Base-by-base conservation (phyloP, 1,284 basidiomycete species). In the Malassezia nana region DNA sequence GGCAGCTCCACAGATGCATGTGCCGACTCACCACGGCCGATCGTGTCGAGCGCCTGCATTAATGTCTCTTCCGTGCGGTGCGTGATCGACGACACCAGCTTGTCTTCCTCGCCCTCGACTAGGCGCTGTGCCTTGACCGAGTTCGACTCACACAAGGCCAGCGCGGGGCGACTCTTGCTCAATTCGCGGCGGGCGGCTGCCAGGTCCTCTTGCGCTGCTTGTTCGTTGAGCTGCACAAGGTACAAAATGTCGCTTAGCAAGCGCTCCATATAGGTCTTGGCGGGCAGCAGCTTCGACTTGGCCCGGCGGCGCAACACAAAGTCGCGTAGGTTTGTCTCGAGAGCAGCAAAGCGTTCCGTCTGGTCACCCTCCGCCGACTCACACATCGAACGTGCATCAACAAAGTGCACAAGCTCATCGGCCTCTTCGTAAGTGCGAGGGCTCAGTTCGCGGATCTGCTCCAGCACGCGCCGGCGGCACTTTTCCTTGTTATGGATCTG, bases 241-340 rank as follows among this genome's bases (percentile, higher is more conserved):
- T 94, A 79, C 60, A 89, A 85, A 39, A 98, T 79, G 73, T 98
- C 94, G 50, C 83, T 80, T 49, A 98, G 81, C 18, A 98, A 80
- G 67, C 95, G 86, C 58, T 82, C 81, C 55, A 98, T 81, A 76
- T 94, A 98, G 16, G 89, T 94, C 62, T 87, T 84, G n/a, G 85
- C 91, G 2, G 94, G 94, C 40, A 87, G 83, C 41, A 99, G 84
- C 78, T 98, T 99, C 41, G 89, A 94, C 76, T 89, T 90, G 32
- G 86, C 82, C 25, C 94, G 85, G 78, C 96, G 95, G 74, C 86
- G 83, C 54, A 98, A 83, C 15, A 98, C 89, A 76, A 98, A 99
- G 1, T 89, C 90, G 25, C 90, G 84, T 38, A 99, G 79, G 0
- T 87, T 83, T n/a, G 85, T 83, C 75, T 98, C 91, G 55, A 99